Evolutionary conservation across 2,329 filamentous ascomycete species (phyloP).

Genomic region (Chrysoporthe cubensis): DNA sequence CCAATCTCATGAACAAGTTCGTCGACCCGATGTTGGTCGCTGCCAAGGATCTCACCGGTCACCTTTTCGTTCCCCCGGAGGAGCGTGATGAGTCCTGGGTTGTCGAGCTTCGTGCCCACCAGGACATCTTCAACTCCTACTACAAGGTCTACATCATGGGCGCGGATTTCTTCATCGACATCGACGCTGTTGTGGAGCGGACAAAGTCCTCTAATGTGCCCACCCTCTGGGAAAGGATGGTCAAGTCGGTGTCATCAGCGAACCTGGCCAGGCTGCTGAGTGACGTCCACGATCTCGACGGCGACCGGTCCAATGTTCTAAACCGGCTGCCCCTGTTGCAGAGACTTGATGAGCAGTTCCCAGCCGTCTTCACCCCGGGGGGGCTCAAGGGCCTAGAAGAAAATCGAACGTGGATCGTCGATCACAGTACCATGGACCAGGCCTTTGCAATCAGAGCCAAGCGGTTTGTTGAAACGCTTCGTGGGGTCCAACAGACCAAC

Average conservation of each 20-base stretch:
- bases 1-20: constrained; percentile 29
- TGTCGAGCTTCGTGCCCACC: constrained; percentile 20
- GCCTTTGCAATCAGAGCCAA: constrained; percentile 45
- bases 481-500: constrained; percentile 19
- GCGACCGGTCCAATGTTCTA: constrained; percentile 31
- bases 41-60: constrained; percentile 19
- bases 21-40: constrained; percentile 21
- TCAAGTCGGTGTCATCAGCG: constrained; percentile 30
- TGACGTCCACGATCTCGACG: constrained; percentile 25
- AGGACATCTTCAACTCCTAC: constrained; percentile 16
- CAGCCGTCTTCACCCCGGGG: constrained; percentile 20
- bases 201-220: constrained; percentile 9
- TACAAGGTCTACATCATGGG: constrained; percentile 23
- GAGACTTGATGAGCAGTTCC: constrained; percentile 23
- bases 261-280: constrained; percentile 44
- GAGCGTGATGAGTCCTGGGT: constrained; percentile 24
- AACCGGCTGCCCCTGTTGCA: constrained; percentile 37
- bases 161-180: constrained; percentile 19
- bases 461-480: constrained; percentile 36
- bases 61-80: constrained; percentile 16
- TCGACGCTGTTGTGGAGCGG: constrained; percentile 14
- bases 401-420: constrained; percentile 24
- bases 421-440: constrained; percentile 30
- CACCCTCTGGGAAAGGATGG: constrained; percentile 22
- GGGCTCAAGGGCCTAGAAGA: constrained; percentile 13